Conservation (phyloP, 441 rosid genomes). For the Pelargonium citronellum region DNA sequence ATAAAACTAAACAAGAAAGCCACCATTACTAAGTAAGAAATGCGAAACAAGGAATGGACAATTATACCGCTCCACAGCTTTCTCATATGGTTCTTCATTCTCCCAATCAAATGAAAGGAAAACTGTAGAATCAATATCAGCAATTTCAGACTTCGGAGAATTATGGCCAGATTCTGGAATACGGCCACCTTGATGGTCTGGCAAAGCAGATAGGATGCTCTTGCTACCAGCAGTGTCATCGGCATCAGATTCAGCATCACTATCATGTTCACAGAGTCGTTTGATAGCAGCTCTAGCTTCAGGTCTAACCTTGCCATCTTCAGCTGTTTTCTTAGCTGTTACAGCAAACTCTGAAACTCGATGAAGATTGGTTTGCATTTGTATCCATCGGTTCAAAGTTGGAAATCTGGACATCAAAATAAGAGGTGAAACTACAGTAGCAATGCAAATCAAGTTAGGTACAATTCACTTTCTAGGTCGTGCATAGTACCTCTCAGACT, state of each 20-base stretch:
- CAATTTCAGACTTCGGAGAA: conserved; percentile 37
- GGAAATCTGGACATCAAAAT: conserved; percentile 58
- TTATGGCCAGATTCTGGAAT: conserved; percentile 32
- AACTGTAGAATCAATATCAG: conserved; percentile 54
- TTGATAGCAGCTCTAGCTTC: conserved; percentile 60
- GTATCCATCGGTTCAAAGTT: conserved; percentile 96
- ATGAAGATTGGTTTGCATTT: conserved; percentile 95
- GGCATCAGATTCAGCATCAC: conserved; percentile 72
- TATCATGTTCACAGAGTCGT: conserved; percentile 73
- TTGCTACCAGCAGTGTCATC: conserved; percentile 47
- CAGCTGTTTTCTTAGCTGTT: conserved; percentile 52
- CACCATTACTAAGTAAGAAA: conserved; percentile 5
- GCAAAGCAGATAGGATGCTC: conserved; percentile 33
- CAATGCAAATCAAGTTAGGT: conserved; percentile 12
- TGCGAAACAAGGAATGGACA: conserved; percentile 13
- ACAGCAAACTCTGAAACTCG: conserved; percentile 91
- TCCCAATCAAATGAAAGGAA: conserved; percentile 94
- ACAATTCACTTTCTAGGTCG: conserved; percentile 17
- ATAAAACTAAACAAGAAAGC: conserved; percentile 9
- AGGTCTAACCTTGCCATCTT: conserved; percentile 43
- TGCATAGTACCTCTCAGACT: conserved; percentile 81
- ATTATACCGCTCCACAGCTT: conserved; percentile 76
- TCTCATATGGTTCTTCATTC: conserved; percentile 85
- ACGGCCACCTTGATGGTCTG: conserved; percentile 46
- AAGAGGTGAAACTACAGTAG: conserved; percentile 21